A percentile compares a stretch with the other conserved stretches of the same genome.
Evolutionary conservation across 257 asterid species (phyloP).

Genomic region (Petunia secreta): DNA sequence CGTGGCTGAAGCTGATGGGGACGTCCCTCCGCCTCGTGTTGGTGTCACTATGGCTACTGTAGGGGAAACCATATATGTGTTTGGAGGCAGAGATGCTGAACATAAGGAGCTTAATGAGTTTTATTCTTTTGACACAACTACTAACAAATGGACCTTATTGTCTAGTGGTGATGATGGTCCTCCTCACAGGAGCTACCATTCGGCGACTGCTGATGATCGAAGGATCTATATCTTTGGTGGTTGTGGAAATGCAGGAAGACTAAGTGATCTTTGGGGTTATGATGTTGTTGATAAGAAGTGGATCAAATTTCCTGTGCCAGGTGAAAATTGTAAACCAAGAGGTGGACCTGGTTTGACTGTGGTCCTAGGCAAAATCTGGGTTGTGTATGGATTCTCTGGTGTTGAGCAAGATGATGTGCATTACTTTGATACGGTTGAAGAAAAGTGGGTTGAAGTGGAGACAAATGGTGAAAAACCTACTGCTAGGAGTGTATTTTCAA

Average conservation of each 20-base stretch:
- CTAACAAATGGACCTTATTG: conserved; percentile 65
- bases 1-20: conserved; percentile 58
- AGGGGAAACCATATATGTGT: conserved; percentile 61
- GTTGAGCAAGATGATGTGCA: conserved; percentile 83
- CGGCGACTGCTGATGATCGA: conserved; percentile 66
- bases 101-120: conserved; percentile 81
- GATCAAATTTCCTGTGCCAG: conserved; percentile 59
- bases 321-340: conserved; percentile 70
- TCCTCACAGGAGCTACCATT: conserved; percentile 84
- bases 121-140: conserved; percentile 57
- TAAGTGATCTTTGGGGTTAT: conserved; percentile 82
- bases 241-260: conserved; percentile 75
- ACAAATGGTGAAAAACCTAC: conserved; percentile 79
- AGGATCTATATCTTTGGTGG: conserved; percentile 79
- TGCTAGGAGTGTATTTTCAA: conserved; percentile 73
- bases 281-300: conserved; percentile 57
- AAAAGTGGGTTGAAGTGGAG: conserved; percentile 67
- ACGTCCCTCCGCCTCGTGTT: conserved; percentile 85
- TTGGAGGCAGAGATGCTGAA: conserved; percentile 78
- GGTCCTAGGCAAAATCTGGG: conserved; percentile 69
- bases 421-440: conserved; percentile 52
- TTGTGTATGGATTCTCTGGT: conserved; percentile 88
- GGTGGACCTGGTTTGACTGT: conserved; percentile 83
- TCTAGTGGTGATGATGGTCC: conserved; percentile 53
- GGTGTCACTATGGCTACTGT: conserved; percentile 81